phyloP scores from a whole-genome alignment of 805 yeast genomes.

The Schwanniomyces sp. region DNA sequence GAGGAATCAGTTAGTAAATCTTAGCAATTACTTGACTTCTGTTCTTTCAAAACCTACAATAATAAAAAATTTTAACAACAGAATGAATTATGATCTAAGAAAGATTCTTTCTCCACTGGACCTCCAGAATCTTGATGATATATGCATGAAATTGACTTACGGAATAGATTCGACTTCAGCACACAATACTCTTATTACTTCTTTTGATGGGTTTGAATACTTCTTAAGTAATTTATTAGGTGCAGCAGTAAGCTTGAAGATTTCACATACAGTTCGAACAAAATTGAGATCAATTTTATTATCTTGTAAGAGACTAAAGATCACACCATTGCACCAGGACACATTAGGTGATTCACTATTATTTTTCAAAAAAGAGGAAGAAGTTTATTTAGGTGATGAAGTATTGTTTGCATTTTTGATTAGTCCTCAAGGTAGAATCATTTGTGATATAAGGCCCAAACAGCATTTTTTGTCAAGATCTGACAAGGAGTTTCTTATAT shows the following conservation, averaged over 20 bases:
- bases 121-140: conserved; percentile 63
- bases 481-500: conserved; percentile 73
- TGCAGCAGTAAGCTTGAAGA: conserved; percentile 32
- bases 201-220: conserved; percentile 18
- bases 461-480: conserved; percentile 78
- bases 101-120: conserved; percentile 76
- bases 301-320: conserved; percentile 20
- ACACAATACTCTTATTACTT: not conserved
- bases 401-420: conserved; percentile 76
- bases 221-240: conserved; percentile 30
- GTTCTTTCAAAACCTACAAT: conserved; percentile 82
- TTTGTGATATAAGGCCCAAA: conserved; percentile 72
- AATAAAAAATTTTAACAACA: conserved; percentile 59
- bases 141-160: conserved; percentile 41
- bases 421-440: conserved; percentile 60
- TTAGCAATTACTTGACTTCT: conserved; percentile 78
- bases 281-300: conserved; percentile 57
- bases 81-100: conserved; percentile 81
- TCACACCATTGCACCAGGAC: not conserved
- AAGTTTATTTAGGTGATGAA: conserved; percentile 32
- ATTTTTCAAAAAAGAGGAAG: conserved; percentile 2
- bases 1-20: conserved; percentile 59
- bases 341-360: conserved; percentile 1
- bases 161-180: conserved; percentile 20
- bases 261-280: conserved; percentile 57